phyloP scores from a whole-genome alignment of 371 early-diverging fungal species.

The Nosema muscidifuracis region DNA sequence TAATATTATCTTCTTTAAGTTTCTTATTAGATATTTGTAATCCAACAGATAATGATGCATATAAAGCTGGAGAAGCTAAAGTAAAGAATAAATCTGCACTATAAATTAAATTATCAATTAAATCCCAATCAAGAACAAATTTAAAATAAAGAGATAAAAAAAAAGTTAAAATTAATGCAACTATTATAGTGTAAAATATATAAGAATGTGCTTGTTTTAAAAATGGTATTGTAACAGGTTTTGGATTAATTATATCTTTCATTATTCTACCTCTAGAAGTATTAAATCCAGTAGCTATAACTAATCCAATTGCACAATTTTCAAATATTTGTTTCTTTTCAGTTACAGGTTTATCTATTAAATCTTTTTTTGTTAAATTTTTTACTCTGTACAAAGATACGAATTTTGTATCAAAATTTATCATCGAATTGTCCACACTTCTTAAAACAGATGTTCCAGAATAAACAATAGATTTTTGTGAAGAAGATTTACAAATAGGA shows the following conservation, averaged over 20 bases:
- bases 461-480: slow-evolving; percentile 27
- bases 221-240: slow-evolving; percentile 81
- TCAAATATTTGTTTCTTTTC: too few species aligned
- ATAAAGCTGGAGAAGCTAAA: slow-evolving; percentile 66
- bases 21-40: slow-evolving; percentile 80
- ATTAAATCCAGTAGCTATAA: slow-evolving; percentile 84
- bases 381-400: slow-evolving; percentile 30
- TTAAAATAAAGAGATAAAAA: slow-evolving; percentile 5
- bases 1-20: slow-evolving; percentile 73
- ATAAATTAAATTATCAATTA: slow-evolving; percentile 22
- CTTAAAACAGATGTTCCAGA: slow-evolving; percentile 48
- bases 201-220: slow-evolving; percentile 71
- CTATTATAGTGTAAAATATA: slow-evolving; percentile 14
- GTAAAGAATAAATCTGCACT: slow-evolving; percentile 54
- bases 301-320: slow-evolving; percentile 69
- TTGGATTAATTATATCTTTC: slow-evolving; percentile 83
- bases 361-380: slow-evolving; percentile 17
- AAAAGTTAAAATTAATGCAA: slow-evolving; percentile 63
- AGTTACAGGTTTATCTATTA: too few species aligned
- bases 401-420: not conserved
- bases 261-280: slow-evolving; percentile 87
- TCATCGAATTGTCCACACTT: slow-evolving; percentile 22
- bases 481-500: slow-evolving; percentile 71
- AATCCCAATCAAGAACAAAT: not conserved
- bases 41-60: slow-evolving; percentile 89